These are phyloP conservation scores for Prunus campanulata DNA, from an alignment of 306 rosid genomes.

Conservation along the genomic window DNA sequence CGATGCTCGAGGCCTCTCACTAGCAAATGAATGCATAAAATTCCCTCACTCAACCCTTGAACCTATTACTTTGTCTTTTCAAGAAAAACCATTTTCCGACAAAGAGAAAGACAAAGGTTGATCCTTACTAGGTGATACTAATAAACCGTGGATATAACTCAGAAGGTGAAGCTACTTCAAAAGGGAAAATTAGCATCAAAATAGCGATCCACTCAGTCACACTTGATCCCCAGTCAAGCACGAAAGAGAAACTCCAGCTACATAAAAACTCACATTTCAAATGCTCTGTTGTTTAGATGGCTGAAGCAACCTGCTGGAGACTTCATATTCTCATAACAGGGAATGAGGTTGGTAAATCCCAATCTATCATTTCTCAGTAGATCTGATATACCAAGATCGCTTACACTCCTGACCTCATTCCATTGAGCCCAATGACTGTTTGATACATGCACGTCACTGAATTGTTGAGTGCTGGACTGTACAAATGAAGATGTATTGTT, in stretches of 20 bases:
- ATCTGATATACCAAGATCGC: neutral
- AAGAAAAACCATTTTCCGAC: neutral
- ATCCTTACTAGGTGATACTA: constrained; percentile 10
- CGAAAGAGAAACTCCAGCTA: neutral
- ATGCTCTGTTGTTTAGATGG: constrained; percentile 7
- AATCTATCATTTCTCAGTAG: constrained; percentile 2
- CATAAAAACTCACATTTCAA: constrained; percentile 3
- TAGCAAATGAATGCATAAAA: constrained; percentile 1
- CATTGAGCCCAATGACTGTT: constrained; percentile 7
- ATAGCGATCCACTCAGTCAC: neutral
- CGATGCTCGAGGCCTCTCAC: neutral
- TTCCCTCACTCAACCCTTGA: neutral
- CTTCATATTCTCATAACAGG: constrained; percentile 9
- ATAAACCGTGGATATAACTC: neutral
- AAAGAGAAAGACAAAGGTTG: neutral
- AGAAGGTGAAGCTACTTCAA: neutral
- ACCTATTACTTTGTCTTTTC: neutral
- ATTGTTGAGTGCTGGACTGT: neutral
- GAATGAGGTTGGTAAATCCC: constrained; percentile 9
- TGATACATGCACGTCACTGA: neutral
- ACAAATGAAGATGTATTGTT: constrained; percentile 1
- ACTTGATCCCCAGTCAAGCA: neutral
- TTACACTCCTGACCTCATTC: constrained; percentile 2
- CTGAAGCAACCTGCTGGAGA: constrained; percentile 9
- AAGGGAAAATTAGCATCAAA: neutral